A percentile compares a stretch with the other conserved stretches of the same genome.
Conservation (phyloP, 2,329 filamentous ascomycete genomes). For the Amesomyces nigricolor region DNA sequence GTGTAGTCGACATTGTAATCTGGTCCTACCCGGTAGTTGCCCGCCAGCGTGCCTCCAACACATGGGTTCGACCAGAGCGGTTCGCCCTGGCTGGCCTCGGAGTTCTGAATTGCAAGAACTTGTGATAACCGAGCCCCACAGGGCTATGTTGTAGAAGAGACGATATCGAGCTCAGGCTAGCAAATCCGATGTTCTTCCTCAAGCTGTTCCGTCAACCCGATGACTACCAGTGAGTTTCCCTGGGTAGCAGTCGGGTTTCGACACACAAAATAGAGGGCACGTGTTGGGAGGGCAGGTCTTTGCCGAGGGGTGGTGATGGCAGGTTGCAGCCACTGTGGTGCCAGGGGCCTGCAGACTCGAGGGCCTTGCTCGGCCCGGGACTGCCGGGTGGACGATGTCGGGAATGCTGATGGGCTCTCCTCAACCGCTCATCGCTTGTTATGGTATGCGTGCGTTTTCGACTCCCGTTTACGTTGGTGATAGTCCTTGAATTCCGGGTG, state of each 20-base stretch:
- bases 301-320: constrained; percentile 20
- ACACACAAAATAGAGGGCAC: constrained; percentile 33
- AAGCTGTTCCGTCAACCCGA: constrained; percentile 29
- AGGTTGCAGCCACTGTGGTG: constrained; percentile 21
- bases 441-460: constrained; percentile 7
- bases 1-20: constrained; percentile 73
- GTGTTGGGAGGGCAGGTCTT: constrained; percentile 25
- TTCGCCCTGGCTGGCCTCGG: constrained; percentile 67
- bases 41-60: constrained; percentile 65
- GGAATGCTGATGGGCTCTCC: constrained; percentile 17
- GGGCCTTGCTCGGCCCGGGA: constrained; percentile 16
- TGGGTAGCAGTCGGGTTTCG: constrained; percentile 29
- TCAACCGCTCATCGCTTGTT: constrained; percentile 21
- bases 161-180: constrained; percentile 22
- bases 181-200: constrained; percentile 18
- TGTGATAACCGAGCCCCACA: constrained; percentile 47
- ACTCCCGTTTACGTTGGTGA: constrained; percentile 4
- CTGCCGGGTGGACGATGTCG: constrained; percentile 15
- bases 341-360: constrained; percentile 6
- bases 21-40: constrained; percentile 64
- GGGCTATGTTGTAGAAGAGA: constrained; percentile 41
- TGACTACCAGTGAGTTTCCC: constrained; percentile 26
- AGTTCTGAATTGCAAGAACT: constrained; percentile 57
- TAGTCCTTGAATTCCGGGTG: constrained; percentile 3
- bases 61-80: constrained; percentile 74